Base-by-base conservation (phyloP, 2,329 filamentous ascomycete genomes). In the Fusarium setosum region DNA sequence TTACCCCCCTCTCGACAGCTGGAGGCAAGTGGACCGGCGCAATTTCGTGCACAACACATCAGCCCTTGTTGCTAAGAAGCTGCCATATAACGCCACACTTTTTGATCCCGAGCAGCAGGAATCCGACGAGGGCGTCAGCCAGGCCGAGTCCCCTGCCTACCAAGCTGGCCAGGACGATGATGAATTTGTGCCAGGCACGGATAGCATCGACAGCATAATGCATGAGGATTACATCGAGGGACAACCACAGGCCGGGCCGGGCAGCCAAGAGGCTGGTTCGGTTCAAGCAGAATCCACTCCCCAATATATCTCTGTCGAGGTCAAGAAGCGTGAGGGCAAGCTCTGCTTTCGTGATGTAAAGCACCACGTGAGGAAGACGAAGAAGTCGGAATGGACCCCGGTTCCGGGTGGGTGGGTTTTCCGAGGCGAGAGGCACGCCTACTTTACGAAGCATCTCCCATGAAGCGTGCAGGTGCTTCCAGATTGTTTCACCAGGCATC, bases 1-100 rank as follows among this genome's bases (percentile, higher is more conserved):
- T 17, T 51, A 51, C 31, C 48, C 34, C 21, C 48, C 48, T 40
- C 48, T 41, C 21, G 34, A 51, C 35, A 51, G 18, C 48, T 51
- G 11, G 34, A 40, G 34, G 35, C 34, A 12, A n/a, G 20, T 51
- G 11, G 34, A 40, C 23, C n/a, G 15, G 48, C 35, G 41, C n/a
- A 51, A 21, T 20, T 51, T 29, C 15, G 41, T 41, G 7, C 21
- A 41, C 21, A 51, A 51, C 7, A 51, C 24, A 40, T 51, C 35
- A 17, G 48, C 21, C 23, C n/a, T 51, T 51, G n/a, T 41, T 23
- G 35, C 35, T 32, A 32, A 32, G 32, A 41, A 23, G n/a, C 37
- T 41, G 15, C 48, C 21, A n/a, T 41, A 32, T 23, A 51, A 51
- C 17, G 20, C 48, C 34, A 41, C 37, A 32, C 21, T 51, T 41